Evolutionary conservation across 1,284 basidiomycete species (phyloP).

Genomic region (Vanrija humicola): DNA sequence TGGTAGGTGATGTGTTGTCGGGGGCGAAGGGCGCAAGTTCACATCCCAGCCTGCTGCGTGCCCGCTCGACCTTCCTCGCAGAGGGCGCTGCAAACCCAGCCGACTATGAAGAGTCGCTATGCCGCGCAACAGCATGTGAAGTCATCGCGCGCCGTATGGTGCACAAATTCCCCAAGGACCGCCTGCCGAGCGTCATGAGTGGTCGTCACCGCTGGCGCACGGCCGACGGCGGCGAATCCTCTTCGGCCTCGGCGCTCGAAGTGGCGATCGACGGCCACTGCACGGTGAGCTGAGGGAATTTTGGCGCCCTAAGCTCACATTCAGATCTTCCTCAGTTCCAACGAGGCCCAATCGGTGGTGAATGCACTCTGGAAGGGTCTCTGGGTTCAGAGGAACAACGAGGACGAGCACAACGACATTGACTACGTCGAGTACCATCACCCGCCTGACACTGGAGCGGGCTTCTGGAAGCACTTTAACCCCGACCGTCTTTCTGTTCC

Average conservation of each 20-base stretch:
- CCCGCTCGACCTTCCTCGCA: constrained; percentile 69
- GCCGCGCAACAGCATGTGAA: constrained; percentile 81
- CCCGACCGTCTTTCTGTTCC: constrained; percentile 81
- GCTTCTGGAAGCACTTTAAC: constrained; percentile 67
- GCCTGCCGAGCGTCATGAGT: constrained; percentile 63
- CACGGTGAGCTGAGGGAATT: constrained; percentile 28
- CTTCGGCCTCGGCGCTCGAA: constrained; percentile 71
- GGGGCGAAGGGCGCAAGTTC: not conserved
- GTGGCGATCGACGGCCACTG: constrained; percentile 71
- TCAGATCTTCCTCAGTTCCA: constrained; percentile 79
- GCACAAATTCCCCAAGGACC: constrained; percentile 62
- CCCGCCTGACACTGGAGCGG: constrained; percentile 42
- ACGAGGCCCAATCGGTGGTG: constrained; percentile 69
- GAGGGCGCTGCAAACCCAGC: constrained; percentile 52
- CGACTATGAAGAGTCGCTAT: constrained; percentile 78
- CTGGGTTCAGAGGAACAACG: constrained; percentile 70
- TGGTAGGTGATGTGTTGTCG: constrained; percentile 18
- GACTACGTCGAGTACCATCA: constrained; percentile 48
- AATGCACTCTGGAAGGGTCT: constrained; percentile 70
- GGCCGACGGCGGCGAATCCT: constrained; percentile 69
- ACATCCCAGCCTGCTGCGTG: constrained; percentile 77
- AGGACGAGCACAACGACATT: constrained; percentile 46
- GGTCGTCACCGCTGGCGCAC: constrained; percentile 70
- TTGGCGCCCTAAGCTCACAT: not conserved
- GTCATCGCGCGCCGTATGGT: constrained; percentile 78